A percentile compares a stretch with the other conserved stretches of the same genome.
These are phyloP conservation scores for Priceomyces haplophilus DNA, from an alignment of 805 yeast genomes.

Conservation along the genomic window DNA sequence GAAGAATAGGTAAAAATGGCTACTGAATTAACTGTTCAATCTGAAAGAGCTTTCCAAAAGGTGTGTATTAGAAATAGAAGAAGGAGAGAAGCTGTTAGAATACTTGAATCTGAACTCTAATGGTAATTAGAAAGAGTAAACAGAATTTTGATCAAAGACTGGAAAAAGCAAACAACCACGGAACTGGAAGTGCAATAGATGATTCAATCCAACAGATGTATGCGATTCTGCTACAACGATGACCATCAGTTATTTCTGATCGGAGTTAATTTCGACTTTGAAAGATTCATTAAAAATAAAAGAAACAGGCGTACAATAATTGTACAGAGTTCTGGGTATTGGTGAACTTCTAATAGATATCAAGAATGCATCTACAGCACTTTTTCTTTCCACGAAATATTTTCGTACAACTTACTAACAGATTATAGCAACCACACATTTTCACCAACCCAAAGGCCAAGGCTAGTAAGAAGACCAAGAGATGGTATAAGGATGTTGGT, in stretches of 20 bases:
- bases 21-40: constrained; percentile 99
- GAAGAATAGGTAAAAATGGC: constrained; percentile 64
- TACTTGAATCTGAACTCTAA: neutral
- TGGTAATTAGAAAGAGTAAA: neutral
- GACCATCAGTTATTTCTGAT: no score
- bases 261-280: no score
- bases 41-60: constrained; percentile 99
- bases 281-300: no score
- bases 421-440: constrained; percentile 95
- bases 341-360: no score
- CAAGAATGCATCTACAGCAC: no score
- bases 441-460: constrained; percentile 99
- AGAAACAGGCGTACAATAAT: no score
- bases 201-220: no score
- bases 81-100: neutral
- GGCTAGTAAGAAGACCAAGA: constrained; percentile 98
- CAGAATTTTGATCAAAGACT: no score
- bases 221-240: no score
- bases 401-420: constrained; percentile 5
- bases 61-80: constrained; percentile 51
- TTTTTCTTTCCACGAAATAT: neutral
- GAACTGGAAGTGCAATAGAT: no score
- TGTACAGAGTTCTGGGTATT: no score
- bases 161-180: no score
- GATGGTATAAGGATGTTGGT: constrained; percentile 99